Percentiles rank a stretch among this genome's conserved stretches.
phyloP scores from a whole-genome alignment of 345 rosid species.

The Toxicodendron radicans region DNA sequence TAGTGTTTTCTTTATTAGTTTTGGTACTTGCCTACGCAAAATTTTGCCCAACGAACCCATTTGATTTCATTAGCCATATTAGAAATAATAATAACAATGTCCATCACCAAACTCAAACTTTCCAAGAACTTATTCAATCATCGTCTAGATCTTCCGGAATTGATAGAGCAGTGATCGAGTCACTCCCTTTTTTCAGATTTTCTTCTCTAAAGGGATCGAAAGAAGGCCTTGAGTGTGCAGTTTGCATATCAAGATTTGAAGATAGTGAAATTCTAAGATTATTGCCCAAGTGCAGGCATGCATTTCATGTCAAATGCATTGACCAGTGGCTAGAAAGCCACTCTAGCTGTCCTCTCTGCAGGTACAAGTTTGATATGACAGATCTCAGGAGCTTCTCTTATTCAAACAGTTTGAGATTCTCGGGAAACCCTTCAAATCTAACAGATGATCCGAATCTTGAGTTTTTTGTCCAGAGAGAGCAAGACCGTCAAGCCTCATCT shows the following conservation, averaged over 20 bases:
- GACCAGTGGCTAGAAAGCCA: constrained; percentile 49
- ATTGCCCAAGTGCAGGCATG: constrained; percentile 48
- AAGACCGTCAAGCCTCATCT: constrained; percentile 26
- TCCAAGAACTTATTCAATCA: not conserved
- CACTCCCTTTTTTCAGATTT: constrained; percentile 47
- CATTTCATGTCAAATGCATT: constrained; percentile 46
- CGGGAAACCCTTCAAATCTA: constrained; percentile 26
- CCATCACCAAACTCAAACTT: constrained; percentile 8
- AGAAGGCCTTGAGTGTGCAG: constrained; percentile 49
- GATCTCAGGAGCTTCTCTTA: constrained; percentile 27
- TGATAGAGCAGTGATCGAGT: constrained; percentile 34
- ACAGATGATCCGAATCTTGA: constrained; percentile 35
- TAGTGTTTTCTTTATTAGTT: constrained; percentile 29
- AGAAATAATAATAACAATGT: too few relatives aligned
- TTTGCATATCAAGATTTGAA: constrained; percentile 44
- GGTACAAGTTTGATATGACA: constrained; percentile 32
- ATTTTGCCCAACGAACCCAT: constrained; percentile 26
- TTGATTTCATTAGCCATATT: not conserved
- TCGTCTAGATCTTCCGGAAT: constrained; percentile 42
- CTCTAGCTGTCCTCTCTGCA: constrained; percentile 53
- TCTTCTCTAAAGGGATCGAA: constrained; percentile 41
- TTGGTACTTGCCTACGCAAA: constrained; percentile 36
- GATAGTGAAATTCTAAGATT: constrained; percentile 46
- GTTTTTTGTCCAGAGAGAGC: constrained; percentile 39
- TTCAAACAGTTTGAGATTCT: constrained; percentile 34